Evolutionary conservation across 805 yeast species (phyloP).

Genomic region (Candida adriatica): DNA sequence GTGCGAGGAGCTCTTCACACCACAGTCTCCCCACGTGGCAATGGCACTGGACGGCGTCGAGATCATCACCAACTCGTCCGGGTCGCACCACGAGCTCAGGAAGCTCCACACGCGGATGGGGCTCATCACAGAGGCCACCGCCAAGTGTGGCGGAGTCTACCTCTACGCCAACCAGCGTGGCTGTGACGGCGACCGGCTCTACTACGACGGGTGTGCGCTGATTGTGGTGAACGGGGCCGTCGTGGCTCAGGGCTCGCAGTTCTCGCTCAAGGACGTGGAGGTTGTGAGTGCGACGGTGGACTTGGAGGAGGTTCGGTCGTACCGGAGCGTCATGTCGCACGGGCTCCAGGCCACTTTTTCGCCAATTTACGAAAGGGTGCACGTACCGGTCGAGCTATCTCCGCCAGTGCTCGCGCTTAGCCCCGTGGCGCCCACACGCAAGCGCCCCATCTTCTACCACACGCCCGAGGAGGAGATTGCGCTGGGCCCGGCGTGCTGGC

Average conservation of each 20-base stretch:
- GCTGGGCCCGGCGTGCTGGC: slow-evolving; percentile 98
- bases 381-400: slow-evolving; percentile 61
- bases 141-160: slow-evolving; percentile 95
- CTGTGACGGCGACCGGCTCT: slow-evolving; percentile 95
- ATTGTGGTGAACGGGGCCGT: slow-evolving; percentile 89
- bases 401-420: slow-evolving; percentile 54
- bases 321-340: slow-evolving; percentile 65
- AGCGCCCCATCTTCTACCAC: slow-evolving; percentile 52
- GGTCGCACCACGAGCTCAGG: slow-evolving; percentile 93
- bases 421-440: slow-evolving; percentile 54
- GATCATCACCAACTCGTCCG: slow-evolving; percentile 90
- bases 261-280: slow-evolving; percentile 85
- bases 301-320: slow-evolving; percentile 81
- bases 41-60: slow-evolving; percentile 97
- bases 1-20: slow-evolving; percentile 96
- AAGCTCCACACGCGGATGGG: slow-evolving; percentile 81
- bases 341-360: slow-evolving; percentile 26
- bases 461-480: slow-evolving; percentile 95
- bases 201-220: slow-evolving; percentile 95
- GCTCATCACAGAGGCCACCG: slow-evolving; percentile 85
- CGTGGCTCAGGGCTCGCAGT: slow-evolving; percentile 91
- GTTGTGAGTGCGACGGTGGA: slow-evolving; percentile 94
- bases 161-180: slow-evolving; percentile 94
- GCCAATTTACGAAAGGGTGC: slow-evolving; percentile 39
- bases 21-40: slow-evolving; percentile 88